Evolutionary conservation across 2,329 filamentous ascomycete genomes (phyloP).

Genomic region (Xylaria sp.): DNA sequence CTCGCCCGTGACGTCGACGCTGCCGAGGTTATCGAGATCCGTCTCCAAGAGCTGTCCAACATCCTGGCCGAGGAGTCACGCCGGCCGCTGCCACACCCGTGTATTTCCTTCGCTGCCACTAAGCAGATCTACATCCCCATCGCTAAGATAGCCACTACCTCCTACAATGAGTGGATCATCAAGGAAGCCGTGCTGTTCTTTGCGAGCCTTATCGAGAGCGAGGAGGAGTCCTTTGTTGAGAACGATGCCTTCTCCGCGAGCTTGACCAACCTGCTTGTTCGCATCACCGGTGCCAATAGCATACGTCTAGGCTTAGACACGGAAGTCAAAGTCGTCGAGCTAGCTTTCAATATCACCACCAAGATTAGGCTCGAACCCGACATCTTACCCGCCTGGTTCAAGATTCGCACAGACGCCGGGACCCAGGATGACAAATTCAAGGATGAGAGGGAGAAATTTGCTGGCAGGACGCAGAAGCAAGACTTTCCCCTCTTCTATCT

Average conservation of each 20-base stretch:
- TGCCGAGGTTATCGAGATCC: constrained; percentile 70
- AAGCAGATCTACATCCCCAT: constrained; percentile 92
- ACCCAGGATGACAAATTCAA: constrained; percentile 55
- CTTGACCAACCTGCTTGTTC: constrained; percentile 85
- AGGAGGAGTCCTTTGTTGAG: constrained; percentile 94
- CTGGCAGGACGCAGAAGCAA: constrained; percentile 85
- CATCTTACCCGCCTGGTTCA: constrained; percentile 93
- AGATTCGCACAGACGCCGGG: constrained; percentile 58
- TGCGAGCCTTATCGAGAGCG: constrained; percentile 91
- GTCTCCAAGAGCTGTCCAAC: constrained; percentile 71
- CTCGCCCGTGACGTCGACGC: constrained; percentile 69
- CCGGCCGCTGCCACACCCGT: constrained; percentile 88
- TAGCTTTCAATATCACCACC: constrained; percentile 95
- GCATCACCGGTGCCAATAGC: constrained; percentile 78
- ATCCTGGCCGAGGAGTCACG: constrained; percentile 91
- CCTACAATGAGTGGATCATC: constrained; percentile 86
- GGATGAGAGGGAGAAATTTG: constrained; percentile 74
- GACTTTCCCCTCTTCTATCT: constrained; percentile 98
- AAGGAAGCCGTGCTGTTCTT: constrained; percentile 87
- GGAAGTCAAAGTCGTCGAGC: constrained; percentile 88
- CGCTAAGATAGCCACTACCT: constrained; percentile 86
- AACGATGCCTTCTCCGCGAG: constrained; percentile 86
- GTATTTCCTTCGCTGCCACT: constrained; percentile 84
- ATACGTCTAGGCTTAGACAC: constrained; percentile 81
- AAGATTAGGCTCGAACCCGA: constrained; percentile 92